Evolutionary conservation across 805 yeast genomes (phyloP).

Genomic region (Saturnispora gosingensis): DNA sequence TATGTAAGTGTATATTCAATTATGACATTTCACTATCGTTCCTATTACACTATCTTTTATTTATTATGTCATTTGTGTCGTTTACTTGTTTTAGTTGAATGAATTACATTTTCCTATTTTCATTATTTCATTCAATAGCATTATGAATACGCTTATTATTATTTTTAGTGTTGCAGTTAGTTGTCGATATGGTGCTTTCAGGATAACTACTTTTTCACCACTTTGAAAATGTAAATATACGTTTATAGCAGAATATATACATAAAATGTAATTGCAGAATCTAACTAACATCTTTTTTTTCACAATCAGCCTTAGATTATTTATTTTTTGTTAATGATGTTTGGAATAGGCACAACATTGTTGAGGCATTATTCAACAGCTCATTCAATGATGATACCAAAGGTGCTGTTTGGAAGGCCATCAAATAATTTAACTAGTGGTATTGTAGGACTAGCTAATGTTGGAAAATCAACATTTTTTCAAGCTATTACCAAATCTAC

Average conservation of each 20-base stretch:
- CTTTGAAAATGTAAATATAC: neutral
- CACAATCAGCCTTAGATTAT: too few species aligned
- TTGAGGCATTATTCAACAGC: neutral
- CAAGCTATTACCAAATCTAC: slow-evolving; percentile 53
- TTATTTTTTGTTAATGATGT: neutral
- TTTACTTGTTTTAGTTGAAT: neutral
- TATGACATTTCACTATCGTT: neutral
- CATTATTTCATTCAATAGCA: neutral
- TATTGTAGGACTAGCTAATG: slow-evolving; percentile 58
- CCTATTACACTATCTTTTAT: neutral
- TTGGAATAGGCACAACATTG: neutral
- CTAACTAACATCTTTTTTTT: neutral
- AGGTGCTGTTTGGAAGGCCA: slow-evolving; percentile 25
- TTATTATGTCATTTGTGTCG: neutral
- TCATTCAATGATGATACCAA: neutral
- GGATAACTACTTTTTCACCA: too few species aligned
- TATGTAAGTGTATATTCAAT: neutral
- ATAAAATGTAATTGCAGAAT: neutral
- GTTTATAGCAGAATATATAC: neutral
- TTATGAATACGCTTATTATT: neutral
- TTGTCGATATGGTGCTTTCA: neutral
- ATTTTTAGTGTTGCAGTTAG: neutral
- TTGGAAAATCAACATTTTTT: slow-evolving; percentile 50
- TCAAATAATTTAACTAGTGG: slow-evolving; percentile 34
- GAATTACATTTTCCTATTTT: neutral